phyloP scores from a whole-genome alignment of 805 yeast species.

The Schwanniomyces sp. region DNA sequence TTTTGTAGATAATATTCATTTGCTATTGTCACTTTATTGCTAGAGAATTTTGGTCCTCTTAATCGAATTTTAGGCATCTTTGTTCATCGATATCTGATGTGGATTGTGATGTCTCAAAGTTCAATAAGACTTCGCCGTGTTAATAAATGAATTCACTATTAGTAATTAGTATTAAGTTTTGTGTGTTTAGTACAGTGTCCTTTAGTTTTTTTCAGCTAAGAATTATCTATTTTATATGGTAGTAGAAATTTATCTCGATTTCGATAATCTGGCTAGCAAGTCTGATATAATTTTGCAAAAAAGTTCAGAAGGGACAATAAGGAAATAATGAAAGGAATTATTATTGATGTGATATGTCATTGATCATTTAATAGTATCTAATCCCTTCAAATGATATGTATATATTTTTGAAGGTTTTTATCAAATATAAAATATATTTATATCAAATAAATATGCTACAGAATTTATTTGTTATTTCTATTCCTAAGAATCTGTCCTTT shows the following conservation, averaged over 20 bases:
- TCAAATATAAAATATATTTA: too few relatives aligned
- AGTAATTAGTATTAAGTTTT: neutral
- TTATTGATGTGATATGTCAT: too few relatives aligned
- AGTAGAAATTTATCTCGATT: neutral
- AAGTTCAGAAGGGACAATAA: too few relatives aligned
- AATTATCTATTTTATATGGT: neutral
- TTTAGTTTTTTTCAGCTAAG: neutral
- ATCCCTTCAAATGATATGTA: too few relatives aligned
- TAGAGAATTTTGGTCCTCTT: constrained; percentile 9
- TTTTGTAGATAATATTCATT: constrained; percentile 5
- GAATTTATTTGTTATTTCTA: too few relatives aligned
- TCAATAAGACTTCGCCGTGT: neutral
- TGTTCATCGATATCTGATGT: neutral
- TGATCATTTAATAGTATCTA: too few relatives aligned
- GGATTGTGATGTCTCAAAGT: neutral
- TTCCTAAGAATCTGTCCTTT: too few relatives aligned
- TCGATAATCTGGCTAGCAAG: neutral
- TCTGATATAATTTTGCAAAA: neutral
- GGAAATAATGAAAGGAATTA: too few relatives aligned
- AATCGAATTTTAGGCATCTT: constrained; percentile 10
- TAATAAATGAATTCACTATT: neutral
- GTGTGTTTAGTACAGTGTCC: neutral
- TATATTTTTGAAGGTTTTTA: too few relatives aligned
- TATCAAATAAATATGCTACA: neutral
- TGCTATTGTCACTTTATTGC: constrained; percentile 5